Conservation (phyloP, 202 grass and related monocot genomes). For the Musa balbisiana region DNA sequence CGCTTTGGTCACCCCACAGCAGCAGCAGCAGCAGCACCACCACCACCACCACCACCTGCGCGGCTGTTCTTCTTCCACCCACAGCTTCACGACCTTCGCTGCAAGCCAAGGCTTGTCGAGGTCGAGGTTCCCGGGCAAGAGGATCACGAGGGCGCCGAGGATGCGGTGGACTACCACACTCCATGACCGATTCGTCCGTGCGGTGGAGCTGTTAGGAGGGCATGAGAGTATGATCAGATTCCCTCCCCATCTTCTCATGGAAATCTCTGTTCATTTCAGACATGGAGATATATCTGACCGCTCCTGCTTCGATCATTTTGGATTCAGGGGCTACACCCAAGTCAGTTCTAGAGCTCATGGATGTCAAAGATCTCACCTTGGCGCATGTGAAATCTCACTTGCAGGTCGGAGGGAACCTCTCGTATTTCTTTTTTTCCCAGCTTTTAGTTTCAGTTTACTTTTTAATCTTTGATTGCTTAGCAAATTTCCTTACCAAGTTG, state of each 20-base stretch:
- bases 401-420: constrained; percentile 42
- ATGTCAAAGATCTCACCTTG: constrained; percentile 95
- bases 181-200: constrained; percentile 9
- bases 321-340: constrained; percentile 76
- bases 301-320: background rate
- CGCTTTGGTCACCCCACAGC: background rate
- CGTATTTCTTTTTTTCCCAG: too few relatives aligned
- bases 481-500: too few relatives aligned
- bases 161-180: constrained; percentile 9
- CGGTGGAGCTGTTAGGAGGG: constrained; percentile 7
- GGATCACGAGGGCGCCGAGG: background rate
- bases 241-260: too few relatives aligned
- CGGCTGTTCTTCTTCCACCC: background rate
- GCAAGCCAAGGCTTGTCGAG: constrained; percentile 1
- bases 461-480: too few relatives aligned
- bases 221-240: constrained; percentile 6
- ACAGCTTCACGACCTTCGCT: too few relatives aligned
- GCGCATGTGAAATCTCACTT: constrained; percentile 96
- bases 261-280: too few relatives aligned
- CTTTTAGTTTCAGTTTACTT: too few relatives aligned
- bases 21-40: too few relatives aligned
- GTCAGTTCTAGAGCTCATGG: constrained; percentile 94
- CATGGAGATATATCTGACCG: too few relatives aligned
- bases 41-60: background rate
- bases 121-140: background rate